phyloP scores from a whole-genome alignment of 148 eudicot species.

The Chenopodium formosanum region DNA sequence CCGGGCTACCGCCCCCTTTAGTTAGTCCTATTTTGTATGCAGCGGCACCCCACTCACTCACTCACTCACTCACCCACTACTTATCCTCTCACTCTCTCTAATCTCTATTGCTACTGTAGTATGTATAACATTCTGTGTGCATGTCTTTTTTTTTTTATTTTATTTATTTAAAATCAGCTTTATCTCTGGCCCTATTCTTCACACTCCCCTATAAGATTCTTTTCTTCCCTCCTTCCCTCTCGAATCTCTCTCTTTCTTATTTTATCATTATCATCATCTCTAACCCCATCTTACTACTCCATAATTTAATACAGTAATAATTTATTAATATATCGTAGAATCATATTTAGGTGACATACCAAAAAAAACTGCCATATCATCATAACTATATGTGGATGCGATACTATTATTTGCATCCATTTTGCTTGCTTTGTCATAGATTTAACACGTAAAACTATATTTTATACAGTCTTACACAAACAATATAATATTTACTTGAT shows the following conservation, averaged over 20 bases:
- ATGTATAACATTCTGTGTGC: conserved; percentile 28
- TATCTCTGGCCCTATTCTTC: conserved; percentile 13
- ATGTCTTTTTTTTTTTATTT: conserved; percentile 21
- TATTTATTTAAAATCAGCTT: conserved; percentile 1
- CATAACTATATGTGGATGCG: background rate
- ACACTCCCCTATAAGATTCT: conserved; percentile 35
- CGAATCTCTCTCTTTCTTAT: conserved; percentile 13
- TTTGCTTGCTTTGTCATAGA: too few relatives aligned
- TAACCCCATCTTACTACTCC: too few relatives aligned
- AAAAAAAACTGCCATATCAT: background rate
- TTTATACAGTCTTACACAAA: too few relatives aligned
- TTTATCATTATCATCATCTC: too few relatives aligned
- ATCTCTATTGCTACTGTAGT: too few relatives aligned
- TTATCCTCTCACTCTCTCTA: background rate
- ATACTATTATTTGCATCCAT: too few relatives aligned
- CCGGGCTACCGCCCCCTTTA: conserved; percentile 13
- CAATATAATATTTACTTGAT: too few relatives aligned
- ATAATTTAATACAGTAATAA: too few relatives aligned
- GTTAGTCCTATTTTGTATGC: background rate
- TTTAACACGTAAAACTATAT: too few relatives aligned
- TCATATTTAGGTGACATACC: background rate
- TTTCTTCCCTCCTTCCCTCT: conserved; percentile 8
- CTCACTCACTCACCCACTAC: background rate
- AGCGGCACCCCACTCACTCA: background rate
- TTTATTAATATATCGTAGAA: too few relatives aligned